Evolutionary conservation across 805 yeast species (phyloP).

Genomic region (Yamadazyma akitaensis): DNA sequence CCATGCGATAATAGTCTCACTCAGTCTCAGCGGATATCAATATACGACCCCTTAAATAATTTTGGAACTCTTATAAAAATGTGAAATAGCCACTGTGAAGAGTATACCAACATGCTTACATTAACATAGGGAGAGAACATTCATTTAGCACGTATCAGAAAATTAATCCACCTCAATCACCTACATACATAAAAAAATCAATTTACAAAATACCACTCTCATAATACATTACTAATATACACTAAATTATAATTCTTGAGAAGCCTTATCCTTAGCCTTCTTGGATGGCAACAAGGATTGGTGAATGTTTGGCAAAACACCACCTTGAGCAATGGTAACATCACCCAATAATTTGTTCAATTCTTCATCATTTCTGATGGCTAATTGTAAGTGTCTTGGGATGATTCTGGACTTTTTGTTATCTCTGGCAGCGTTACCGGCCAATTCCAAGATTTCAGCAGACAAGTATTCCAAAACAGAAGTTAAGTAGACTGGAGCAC

Average conservation of each 20-base stretch:
- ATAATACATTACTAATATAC: conserved; percentile 17
- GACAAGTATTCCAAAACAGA: conserved; percentile 96
- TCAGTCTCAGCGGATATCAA: too few relatives aligned
- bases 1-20: conserved; percentile 46
- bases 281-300: conserved; percentile 86
- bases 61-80: too few relatives aligned
- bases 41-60: too few relatives aligned
- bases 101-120: too few relatives aligned
- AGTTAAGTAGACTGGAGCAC: conserved; percentile 97
- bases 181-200: background rate
- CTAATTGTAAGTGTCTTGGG: conserved; percentile 97
- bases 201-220: conserved; percentile 2
- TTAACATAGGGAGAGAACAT: background rate
- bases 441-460: conserved; percentile 96
- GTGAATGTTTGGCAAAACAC: conserved; percentile 97
- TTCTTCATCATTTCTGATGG: conserved; percentile 99
- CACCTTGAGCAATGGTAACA: conserved; percentile 98
- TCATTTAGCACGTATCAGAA: too few relatives aligned
- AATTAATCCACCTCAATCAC: background rate
- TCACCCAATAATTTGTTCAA: conserved; percentile 88
- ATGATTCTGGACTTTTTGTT: conserved; percentile 98
- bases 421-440: conserved; percentile 99
- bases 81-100: too few relatives aligned
- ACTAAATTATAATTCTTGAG: conserved; percentile 56
- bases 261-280: conserved; percentile 59